Percentiles rank a stretch among this genome's conserved stretches.
Evolutionary conservation across 441 rosid species (phyloP).

Genomic region (Gossypium davidsonii): DNA sequence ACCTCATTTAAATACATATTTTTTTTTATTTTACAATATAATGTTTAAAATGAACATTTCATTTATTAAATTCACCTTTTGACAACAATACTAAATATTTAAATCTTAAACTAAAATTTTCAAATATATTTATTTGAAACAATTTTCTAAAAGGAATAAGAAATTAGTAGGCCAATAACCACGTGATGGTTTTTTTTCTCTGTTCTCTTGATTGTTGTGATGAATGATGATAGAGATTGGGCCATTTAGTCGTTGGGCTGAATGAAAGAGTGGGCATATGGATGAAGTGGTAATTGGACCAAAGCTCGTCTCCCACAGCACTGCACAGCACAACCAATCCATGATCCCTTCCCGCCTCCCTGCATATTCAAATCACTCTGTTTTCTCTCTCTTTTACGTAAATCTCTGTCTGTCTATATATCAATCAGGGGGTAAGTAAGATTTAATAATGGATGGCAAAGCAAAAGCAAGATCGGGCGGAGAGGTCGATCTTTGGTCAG

Average conservation of each 20-base stretch:
- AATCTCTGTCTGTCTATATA: neutral
- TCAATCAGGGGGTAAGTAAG: neutral
- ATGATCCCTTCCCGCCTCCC: neutral
- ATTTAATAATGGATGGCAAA: neutral
- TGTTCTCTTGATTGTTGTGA: too few species aligned
- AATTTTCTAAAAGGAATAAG: too few species aligned
- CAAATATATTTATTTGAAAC: too few species aligned
- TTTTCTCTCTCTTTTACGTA: neutral
- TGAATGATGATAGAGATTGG: neutral
- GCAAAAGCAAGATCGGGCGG: neutral
- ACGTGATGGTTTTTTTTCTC: too few species aligned
- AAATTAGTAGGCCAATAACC: too few species aligned
- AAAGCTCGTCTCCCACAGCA: neutral
- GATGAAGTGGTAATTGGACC: neutral
- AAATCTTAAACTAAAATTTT: too few species aligned
- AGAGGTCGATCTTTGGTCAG: slow-evolving; percentile 53
- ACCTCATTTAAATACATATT: too few species aligned
- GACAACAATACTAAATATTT: too few species aligned
- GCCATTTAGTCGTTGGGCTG: neutral
- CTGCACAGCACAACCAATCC: neutral
- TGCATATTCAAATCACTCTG: neutral
- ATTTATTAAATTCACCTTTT: too few species aligned
- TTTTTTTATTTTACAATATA: too few species aligned
- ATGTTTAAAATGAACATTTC: too few species aligned
- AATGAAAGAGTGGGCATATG: neutral